phyloP scores from a whole-genome alignment of 2,329 filamentous ascomycete species.

The Phaeophleospora eucalypticola region DNA sequence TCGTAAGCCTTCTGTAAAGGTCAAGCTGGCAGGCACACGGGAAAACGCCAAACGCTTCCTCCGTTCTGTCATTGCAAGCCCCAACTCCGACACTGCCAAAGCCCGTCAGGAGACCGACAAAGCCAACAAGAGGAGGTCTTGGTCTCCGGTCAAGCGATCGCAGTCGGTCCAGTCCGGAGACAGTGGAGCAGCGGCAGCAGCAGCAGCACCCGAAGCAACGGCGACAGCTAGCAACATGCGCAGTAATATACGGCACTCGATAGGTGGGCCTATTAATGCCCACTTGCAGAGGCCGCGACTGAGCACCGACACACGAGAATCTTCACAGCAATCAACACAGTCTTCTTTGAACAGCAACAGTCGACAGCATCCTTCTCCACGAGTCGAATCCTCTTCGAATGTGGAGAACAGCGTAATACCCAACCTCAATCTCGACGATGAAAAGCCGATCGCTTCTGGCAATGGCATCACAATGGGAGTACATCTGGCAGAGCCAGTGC shows the following conservation, averaged over 20 bases:
- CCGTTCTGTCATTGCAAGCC: conserved; percentile 40
- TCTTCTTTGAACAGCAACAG: conserved; percentile 13
- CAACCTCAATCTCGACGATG: conserved; percentile 37
- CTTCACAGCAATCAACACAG: conserved; percentile 20
- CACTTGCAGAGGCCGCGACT: conserved; percentile 40
- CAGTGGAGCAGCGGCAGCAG: conserved; percentile 14
- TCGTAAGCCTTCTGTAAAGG: conserved; percentile 9
- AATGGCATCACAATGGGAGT: conserved; percentile 73
- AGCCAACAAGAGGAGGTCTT: conserved; percentile 29
- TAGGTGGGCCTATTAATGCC: conserved; percentile 37
- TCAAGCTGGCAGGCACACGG: conserved; percentile 49
- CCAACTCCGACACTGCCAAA: conserved; percentile 6
- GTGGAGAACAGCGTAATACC: conserved; percentile 25
- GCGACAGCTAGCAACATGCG: conserved; percentile 36
- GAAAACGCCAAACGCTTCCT: conserved; percentile 50
- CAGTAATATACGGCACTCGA: conserved; percentile 37
- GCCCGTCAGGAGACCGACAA: conserved; percentile 13
- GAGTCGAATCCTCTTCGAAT: conserved; percentile 16
- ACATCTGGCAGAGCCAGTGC: conserved; percentile 70
- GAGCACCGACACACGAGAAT: conserved; percentile 37
- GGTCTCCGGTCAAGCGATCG: conserved; percentile 27
- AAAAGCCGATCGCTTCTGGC: conserved; percentile 72
- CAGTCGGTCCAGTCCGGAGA: conserved; percentile 20
- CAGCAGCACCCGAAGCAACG: conserved; percentile 6
- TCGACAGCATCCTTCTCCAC: conserved; percentile 12